These are phyloP conservation scores for Coemansia aciculifera DNA, from an alignment of 192 early-diverging fungal species.

Conservation along the genomic window DNA sequence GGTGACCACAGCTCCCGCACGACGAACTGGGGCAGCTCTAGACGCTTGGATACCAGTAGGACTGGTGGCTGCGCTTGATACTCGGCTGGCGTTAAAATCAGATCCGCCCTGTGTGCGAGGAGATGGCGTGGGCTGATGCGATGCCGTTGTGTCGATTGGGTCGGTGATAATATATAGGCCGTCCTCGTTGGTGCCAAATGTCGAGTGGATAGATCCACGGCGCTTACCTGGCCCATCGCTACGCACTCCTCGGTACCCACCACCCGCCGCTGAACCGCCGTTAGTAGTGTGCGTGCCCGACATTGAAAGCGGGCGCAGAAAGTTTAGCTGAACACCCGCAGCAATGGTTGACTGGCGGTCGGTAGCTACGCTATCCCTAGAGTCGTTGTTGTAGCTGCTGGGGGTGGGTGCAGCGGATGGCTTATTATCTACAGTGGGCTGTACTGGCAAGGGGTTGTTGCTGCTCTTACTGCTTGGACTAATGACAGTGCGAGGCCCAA, in stretches of 20 bases:
- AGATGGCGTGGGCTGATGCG: slow-evolving; percentile 14
- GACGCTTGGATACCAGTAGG: slow-evolving; percentile 21
- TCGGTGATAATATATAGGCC: slow-evolving; percentile 13
- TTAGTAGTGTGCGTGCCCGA: slow-evolving; percentile 4
- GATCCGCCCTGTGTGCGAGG: slow-evolving; percentile 2
- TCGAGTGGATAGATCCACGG: slow-evolving; percentile 35
- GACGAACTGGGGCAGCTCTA: slow-evolving; percentile 12
- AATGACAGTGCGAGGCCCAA: neutral
- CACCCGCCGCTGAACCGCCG: neutral
- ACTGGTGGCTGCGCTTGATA: slow-evolving; percentile 20
- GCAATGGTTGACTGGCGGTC: slow-evolving; percentile 35
- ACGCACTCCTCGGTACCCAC: slow-evolving; percentile 42
- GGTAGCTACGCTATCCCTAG: neutral
- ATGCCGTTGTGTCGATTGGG: neutral
- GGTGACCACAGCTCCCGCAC: slow-evolving; percentile 25
- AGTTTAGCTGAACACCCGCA: slow-evolving; percentile 32
- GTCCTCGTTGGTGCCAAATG: slow-evolving; percentile 22
- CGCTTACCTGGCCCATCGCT: slow-evolving; percentile 21
- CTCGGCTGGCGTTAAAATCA: neutral
- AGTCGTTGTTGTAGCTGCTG: slow-evolving; percentile 7
- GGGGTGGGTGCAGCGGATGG: neutral
- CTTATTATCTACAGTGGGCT: neutral
- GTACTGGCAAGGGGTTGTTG: neutral
- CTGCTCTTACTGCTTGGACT: neutral
- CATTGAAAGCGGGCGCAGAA: slow-evolving; percentile 11